phyloP scores from a whole-genome alignment of 2,329 filamentous ascomycete species.

The Aaosphaeria arxii region DNA sequence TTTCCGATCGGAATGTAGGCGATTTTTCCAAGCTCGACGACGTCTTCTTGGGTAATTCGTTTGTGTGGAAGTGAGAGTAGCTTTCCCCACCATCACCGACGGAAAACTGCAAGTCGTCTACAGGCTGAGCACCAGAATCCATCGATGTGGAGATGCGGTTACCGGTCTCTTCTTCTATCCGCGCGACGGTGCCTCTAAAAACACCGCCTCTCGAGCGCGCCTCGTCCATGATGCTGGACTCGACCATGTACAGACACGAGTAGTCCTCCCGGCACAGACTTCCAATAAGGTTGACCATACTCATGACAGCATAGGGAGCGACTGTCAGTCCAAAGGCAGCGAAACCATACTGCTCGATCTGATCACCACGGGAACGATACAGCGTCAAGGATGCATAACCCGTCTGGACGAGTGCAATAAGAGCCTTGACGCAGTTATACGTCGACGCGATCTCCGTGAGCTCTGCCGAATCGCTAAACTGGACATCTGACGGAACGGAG shows the following conservation, averaged over 20 bases:
- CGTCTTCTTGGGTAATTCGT: background rate
- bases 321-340: slow-evolving; percentile 37
- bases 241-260: slow-evolving; percentile 26
- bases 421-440: slow-evolving; percentile 18
- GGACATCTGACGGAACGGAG: slow-evolving; percentile 11
- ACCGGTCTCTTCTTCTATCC: background rate
- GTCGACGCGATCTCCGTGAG: background rate
- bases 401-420: slow-evolving; percentile 28
- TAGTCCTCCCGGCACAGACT: slow-evolving; percentile 24
- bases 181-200: background rate
- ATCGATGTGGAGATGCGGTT: background rate
- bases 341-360: slow-evolving; percentile 32
- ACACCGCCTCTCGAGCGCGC: slow-evolving; percentile 5
- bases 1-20: no score
- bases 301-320: slow-evolving; percentile 37
- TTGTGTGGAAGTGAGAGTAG: background rate
- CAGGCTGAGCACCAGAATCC: background rate
- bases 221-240: slow-evolving; percentile 24
- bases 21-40: background rate
- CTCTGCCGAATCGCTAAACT: slow-evolving; percentile 3
- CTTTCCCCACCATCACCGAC: background rate
- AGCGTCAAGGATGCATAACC: slow-evolving; percentile 23
- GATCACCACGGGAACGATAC: slow-evolving; percentile 24
- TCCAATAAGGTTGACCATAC: slow-evolving; percentile 32
- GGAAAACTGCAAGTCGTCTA: background rate